A percentile compares a stretch with the other conserved stretches of the same genome.
These are phyloP conservation scores for Botrytis galanthina DNA, from an alignment of 2,329 filamentous ascomycete species.

Conservation along the genomic window DNA sequence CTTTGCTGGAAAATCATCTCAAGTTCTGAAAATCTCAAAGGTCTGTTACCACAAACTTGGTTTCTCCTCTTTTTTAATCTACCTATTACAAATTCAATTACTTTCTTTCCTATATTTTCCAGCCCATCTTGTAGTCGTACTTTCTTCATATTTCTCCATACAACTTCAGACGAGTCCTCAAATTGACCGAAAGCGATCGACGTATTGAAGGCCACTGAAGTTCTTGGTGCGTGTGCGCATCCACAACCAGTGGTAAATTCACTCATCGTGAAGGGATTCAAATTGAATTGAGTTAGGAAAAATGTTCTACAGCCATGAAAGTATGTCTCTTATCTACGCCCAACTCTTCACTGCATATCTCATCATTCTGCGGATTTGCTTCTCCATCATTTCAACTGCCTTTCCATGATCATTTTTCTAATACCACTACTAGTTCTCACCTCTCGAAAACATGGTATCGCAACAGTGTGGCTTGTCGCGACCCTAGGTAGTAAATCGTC, in stretches of 20 bases:
- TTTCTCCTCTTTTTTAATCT: neutral
- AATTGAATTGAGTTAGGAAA: neutral
- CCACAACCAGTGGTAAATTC: neutral
- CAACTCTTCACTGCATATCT: neutral
- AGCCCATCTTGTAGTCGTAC: neutral
- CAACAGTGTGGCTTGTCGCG: constrained; percentile 93
- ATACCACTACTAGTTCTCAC: constrained; percentile 61
- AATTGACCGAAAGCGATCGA: neutral
- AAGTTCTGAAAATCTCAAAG: neutral
- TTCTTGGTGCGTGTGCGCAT: neutral
- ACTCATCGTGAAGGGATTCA: neutral
- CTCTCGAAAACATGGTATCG: constrained; percentile 83
- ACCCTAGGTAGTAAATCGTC: constrained; percentile 74
- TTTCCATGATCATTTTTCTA: neutral
- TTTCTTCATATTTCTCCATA: neutral
- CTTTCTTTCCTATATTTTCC: neutral
- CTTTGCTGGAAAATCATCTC: neutral
- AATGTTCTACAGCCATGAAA: constrained; percentile 97
- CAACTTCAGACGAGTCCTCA: neutral
- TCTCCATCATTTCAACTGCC: neutral
- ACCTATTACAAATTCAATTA: neutral
- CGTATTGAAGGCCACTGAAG: neutral
- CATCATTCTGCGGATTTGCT: neutral
- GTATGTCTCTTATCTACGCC: constrained; percentile 49
- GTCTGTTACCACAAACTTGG: neutral